Base-by-base conservation (phyloP, 2,329 filamentous ascomycete genomes). In the Alternaria rosae region DNA sequence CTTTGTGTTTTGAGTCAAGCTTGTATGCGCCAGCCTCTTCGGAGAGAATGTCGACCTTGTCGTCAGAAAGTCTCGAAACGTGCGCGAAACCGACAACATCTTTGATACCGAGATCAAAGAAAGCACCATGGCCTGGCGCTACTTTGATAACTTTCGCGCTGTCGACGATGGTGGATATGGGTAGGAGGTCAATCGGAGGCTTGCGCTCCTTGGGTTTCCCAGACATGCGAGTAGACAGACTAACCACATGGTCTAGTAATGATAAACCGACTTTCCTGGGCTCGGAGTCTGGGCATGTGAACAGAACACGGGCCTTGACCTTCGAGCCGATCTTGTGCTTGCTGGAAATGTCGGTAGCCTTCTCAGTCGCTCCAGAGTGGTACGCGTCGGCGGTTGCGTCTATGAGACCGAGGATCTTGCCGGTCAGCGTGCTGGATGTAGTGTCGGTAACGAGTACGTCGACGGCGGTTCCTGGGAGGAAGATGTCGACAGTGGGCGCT, bases 381-480 rank as follows among this genome's bases (percentile, higher is more conserved):
- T 97, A 87, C 35, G 94, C 78, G 78, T 99, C 95, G 17, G 94
- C 93, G 1, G 93, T 97, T 11, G 92, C 92, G 80, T 97, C 92
- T 23, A 99, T 82, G 76, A 94, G 88, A 15, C 95, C 96, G 86
- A 99, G 91, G 45, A 98, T 88, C 79, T 97, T 97, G 71, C 95
- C 95, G 51, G 87, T 84, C 61, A 99, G 81, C n/a, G 95, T 95
- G 66, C 87, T 88, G 12, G 86, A 80, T 11, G 89, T 88, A 13
- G 91, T 88, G 48, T 95, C 91, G 3, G 92, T 91, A 38, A 99
- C 82, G 51, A 98, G 84, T 11, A 97, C 85, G 70, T 97, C 93
- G 35, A 93, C 92, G 6, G 91, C 89, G n/a, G 93, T 95, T 68
- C 95, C 96, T 2, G 96, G 95, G 7, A 97, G 85, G 80, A 97